These are phyloP conservation scores for Agarophyton chilense DNA, from an alignment of 23 red algal genomes.

Conservation along the genomic window DNA sequence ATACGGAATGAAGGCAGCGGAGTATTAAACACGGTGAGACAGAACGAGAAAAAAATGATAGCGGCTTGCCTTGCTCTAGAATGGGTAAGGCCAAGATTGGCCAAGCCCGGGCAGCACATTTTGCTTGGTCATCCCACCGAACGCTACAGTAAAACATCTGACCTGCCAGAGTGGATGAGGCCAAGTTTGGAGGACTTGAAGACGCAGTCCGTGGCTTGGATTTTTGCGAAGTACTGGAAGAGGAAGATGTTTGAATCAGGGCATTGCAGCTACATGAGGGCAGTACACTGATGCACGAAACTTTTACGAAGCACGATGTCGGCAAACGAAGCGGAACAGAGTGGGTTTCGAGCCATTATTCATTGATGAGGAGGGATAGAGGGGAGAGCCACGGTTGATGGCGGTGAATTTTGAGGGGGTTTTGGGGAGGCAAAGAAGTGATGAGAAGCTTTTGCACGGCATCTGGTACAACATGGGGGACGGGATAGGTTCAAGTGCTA, in stretches of 20 bases:
- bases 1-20: too few relatives aligned
- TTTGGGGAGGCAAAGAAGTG: too few relatives aligned
- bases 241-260: conserved; percentile 16
- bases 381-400: too few relatives aligned
- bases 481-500: too few relatives aligned
- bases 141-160: too few relatives aligned
- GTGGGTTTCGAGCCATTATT: background rate
- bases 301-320: background rate
- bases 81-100: conserved; percentile 49
- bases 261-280: background rate
- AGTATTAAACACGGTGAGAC: background rate
- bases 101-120: too few relatives aligned
- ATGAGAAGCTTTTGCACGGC: too few relatives aligned
- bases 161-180: too few relatives aligned
- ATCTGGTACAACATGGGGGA: too few relatives aligned
- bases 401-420: too few relatives aligned
- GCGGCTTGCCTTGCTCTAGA: conserved; percentile 2
- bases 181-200: conserved; percentile 41
- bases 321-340: background rate
- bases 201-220: conserved; percentile 33
- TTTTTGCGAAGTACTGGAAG: conserved; percentile 33
- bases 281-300: too few relatives aligned
- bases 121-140: too few relatives aligned
- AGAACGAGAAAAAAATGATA: conserved; percentile 27
- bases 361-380: background rate